These are phyloP conservation scores for Peterozyma toletana DNA, from an alignment of 805 yeast genomes.

Conservation along the genomic window DNA sequence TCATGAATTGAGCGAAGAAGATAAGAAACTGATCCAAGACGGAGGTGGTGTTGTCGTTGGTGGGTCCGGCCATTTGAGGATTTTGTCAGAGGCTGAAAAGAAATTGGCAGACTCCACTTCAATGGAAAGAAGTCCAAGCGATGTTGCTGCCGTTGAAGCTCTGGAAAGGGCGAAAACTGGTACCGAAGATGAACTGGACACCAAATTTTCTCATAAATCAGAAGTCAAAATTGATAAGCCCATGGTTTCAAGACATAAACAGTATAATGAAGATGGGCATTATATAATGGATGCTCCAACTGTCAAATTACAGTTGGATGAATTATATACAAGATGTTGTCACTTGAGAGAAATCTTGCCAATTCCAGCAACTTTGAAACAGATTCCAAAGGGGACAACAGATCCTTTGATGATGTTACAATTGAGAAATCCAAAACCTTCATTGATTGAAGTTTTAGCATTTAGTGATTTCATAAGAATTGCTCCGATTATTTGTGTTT, in stretches of 20 bases:
- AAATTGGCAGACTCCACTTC: conserved; percentile 10
- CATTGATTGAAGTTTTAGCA: conserved; percentile 79
- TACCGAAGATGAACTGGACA: conserved; percentile 3
- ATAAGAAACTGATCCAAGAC: conserved; percentile 17
- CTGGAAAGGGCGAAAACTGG: conserved; percentile 8
- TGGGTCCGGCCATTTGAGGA: conserved; percentile 61
- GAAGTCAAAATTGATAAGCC: conserved; percentile 63
- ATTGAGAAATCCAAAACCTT: conserved; percentile 81
- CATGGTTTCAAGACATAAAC: conserved; percentile 31
- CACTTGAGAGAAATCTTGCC: conserved; percentile 89
- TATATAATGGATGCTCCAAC: conserved; percentile 25
- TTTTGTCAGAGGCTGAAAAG: conserved; percentile 15
- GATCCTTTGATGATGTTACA: conserved; percentile 69
- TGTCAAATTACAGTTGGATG: conserved; percentile 45
- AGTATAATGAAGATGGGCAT: conserved; percentile 8
- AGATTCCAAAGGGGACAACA: conserved; percentile 68
- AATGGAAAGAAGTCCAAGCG: background rate
- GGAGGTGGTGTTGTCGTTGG: conserved; percentile 76
- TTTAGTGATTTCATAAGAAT: conserved; percentile 84
- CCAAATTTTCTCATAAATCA: conserved; percentile 10
- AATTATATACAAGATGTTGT: conserved; percentile 86
- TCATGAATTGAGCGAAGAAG: conserved; percentile 24
- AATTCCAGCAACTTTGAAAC: conserved; percentile 81
- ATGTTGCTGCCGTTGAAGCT: conserved; percentile 21
- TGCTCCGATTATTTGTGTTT: conserved; percentile 70